Base-by-base conservation (phyloP, 306 rosid genomes). In the Vigna angularis region DNA sequence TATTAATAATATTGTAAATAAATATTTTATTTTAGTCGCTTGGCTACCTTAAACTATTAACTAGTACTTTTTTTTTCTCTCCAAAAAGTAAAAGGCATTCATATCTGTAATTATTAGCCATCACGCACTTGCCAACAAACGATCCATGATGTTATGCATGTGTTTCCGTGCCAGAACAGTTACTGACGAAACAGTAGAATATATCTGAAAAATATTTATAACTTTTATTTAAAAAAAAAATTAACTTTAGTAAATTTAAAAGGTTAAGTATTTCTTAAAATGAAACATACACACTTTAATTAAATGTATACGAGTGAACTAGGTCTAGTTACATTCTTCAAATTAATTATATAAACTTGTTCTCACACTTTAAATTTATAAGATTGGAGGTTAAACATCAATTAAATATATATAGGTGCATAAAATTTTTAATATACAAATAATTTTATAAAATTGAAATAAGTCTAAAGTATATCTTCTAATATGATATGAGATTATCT, bases 91-190 rank as follows among this genome's bases (percentile, higher is more conserved):
- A 34, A 13, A 8, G 49, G 14, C 67, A 52, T 40, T 71, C n/a
- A 63, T 57, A 63, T 15, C 12, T 30, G 83, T 81, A 56, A 82
- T 81, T 36, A 88, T 83, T 80, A 59, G 82, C 28, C 83, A 45
- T 81, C 76, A 57, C 67, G 53, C 79, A 72, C 68, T 50, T 40
- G 55, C 83, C 70, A 85, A 79, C 88, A 79, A 55, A 76, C 53
- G 17, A 53, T 20, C 67, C 18, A 61, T 55, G 49, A 81, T 72
- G 67, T 11, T 22, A 24, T 55, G 61, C 65, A 26, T 58, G 18
- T 26, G 7, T 58, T 58, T 58, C 65, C 65, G 65, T 58, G 65
- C 65, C 65, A 58, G 40, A 26, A 12, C 17, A 58, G 65, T 58
- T 58, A 13, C 12, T 24, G 38, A 11, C 65, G 0, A 3, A 26